Percentiles rank a stretch among this genome's conserved stretches.
Conservation (phyloP, 1,139 yeast species). For the Pichia kudriavzevii region DNA sequence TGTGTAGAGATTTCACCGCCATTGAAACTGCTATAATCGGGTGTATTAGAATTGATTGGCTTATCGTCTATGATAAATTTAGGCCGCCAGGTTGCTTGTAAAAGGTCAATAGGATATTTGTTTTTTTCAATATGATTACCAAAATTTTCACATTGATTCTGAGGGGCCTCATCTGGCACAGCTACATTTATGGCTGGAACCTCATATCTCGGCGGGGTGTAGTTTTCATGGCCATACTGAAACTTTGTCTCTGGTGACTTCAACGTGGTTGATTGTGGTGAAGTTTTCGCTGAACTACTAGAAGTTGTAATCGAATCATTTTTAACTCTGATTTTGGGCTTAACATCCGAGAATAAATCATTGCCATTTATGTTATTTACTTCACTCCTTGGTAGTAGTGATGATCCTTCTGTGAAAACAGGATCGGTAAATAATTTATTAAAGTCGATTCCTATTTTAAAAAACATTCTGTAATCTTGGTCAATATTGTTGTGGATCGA, state of each 20-base stretch:
- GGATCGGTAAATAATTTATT: slow-evolving; percentile 20
- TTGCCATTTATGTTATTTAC: too few species aligned
- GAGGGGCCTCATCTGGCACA: too few species aligned
- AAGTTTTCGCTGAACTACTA: too few species aligned
- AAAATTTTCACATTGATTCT: too few species aligned
- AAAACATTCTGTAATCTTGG: slow-evolving; percentile 13
- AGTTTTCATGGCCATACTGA: too few species aligned
- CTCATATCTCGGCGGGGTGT: too few species aligned
- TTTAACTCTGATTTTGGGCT: neutral
- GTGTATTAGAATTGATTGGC: slow-evolving; percentile 1
- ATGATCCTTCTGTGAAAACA: slow-evolving; percentile 35
- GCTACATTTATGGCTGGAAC: too few species aligned
- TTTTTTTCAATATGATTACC: too few species aligned
- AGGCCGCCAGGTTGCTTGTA: slow-evolving; percentile 24
- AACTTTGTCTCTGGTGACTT: too few species aligned
- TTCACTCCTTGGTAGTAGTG: slow-evolving; percentile 20
- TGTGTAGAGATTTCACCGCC: too few species aligned
- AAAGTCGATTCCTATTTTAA: slow-evolving; percentile 18
- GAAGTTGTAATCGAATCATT: neutral
- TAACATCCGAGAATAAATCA: slow-evolving; percentile 1
- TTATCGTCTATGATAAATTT: slow-evolving; percentile 13
- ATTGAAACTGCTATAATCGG: neutral
- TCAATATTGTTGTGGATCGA: neutral
- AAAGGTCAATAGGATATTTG: too few species aligned
- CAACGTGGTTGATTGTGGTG: too few species aligned